A percentile compares a stretch with the other conserved stretches of the same genome.
Conservation (phyloP, 176 grass and related monocot species). For the Elaeis guineensis region DNA sequence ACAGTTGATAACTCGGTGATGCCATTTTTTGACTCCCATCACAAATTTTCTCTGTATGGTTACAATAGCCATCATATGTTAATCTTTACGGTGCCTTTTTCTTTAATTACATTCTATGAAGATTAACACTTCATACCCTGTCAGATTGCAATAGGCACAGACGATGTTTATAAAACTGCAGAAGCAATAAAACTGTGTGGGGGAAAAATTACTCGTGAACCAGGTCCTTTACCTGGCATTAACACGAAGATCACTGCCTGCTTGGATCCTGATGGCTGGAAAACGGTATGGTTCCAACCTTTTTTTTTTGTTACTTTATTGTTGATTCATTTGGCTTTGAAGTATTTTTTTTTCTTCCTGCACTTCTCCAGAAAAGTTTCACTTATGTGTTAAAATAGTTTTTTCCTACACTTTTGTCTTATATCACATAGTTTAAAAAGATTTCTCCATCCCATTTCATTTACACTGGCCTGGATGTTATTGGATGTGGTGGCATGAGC, state of each 20-base stretch:
- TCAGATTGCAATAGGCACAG: conserved; percentile 91
- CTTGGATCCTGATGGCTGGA: conserved; percentile 94
- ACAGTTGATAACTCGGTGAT: neutral
- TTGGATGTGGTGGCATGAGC: too few species aligned
- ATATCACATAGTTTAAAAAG: too few species aligned
- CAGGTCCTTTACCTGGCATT: conserved; percentile 91
- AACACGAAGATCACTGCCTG: conserved; percentile 90
- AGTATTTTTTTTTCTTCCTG: neutral
- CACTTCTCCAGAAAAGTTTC: too few species aligned
- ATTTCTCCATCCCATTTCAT: too few species aligned
- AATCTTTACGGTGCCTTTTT: too few species aligned
- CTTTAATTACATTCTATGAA: too few species aligned
- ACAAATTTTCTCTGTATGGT: too few species aligned
- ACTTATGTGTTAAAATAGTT: too few species aligned
- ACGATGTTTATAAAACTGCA: conserved; percentile 97
- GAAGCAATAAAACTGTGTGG: conserved; percentile 64
- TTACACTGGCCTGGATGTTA: too few species aligned
- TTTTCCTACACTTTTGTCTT: too few species aligned
- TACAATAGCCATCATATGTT: too few species aligned
- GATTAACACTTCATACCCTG: too few species aligned
- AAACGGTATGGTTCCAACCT: conserved; percentile 51
- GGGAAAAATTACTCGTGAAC: conserved; percentile 71
- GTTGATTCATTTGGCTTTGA: neutral
- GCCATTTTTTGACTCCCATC: conserved; percentile 2
- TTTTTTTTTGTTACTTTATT: neutral